Evolutionary conservation across 768 basidiomycete species (phyloP).

Genomic region (Lentinula boryana): DNA sequence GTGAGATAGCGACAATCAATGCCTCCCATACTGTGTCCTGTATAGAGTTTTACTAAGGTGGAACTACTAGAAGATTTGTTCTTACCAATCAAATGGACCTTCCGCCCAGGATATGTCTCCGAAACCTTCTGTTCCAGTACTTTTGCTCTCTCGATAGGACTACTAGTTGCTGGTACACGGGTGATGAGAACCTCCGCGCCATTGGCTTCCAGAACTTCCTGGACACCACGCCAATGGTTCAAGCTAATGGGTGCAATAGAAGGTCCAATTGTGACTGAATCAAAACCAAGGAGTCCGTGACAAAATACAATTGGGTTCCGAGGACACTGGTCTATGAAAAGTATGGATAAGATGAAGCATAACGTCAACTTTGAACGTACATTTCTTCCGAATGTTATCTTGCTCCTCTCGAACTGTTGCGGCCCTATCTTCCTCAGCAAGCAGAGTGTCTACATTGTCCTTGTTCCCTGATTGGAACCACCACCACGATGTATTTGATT

Average conservation of each 20-base stretch:
- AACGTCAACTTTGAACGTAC: conserved; percentile 31
- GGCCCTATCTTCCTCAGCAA: conserved; percentile 48
- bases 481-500: conserved; percentile 31
- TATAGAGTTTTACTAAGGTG: conserved; percentile 6
- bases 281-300: conserved; percentile 89
- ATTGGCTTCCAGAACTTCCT: conserved; percentile 84
- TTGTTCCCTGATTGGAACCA: conserved; percentile 50
- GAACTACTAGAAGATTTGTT: neutral
- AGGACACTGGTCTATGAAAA: conserved; percentile 60
- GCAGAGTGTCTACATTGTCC: conserved; percentile 34
- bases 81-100: conserved; percentile 83
- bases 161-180: conserved; percentile 88
- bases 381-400: conserved; percentile 47
- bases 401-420: conserved; percentile 42
- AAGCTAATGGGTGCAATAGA: conserved; percentile 65
- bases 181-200: conserved; percentile 90
- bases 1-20: conserved; percentile 91
- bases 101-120: conserved; percentile 71
- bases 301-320: conserved; percentile 90
- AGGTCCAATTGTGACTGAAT: conserved; percentile 74
- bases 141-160: conserved; percentile 81
- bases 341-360: conserved; percentile 5
- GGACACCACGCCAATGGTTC: conserved; percentile 94
- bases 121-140: conserved; percentile 84
- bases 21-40: conserved; percentile 53